Conservation (phyloP, 345 rosid species). For the Rubroshorea leprosula region DNA sequence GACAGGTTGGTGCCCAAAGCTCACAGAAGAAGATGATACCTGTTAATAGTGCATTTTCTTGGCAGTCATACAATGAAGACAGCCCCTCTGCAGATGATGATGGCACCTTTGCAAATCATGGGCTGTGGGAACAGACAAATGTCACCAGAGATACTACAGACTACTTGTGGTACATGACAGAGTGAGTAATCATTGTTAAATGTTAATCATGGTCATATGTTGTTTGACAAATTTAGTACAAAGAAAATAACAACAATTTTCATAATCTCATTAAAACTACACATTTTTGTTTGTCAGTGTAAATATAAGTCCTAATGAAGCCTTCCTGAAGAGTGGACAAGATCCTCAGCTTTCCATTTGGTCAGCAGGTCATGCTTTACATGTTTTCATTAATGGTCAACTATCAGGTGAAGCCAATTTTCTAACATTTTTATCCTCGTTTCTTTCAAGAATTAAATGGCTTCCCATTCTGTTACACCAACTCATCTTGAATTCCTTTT, state of each 20-base stretch:
- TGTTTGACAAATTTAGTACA: not conserved
- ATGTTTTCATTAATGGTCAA: slow-evolving; percentile 78
- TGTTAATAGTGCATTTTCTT: slow-evolving; percentile 38
- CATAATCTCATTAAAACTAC: slow-evolving; percentile 3
- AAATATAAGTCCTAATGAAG: slow-evolving; percentile 41
- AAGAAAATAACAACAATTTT: not conserved
- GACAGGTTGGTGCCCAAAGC: slow-evolving; percentile 61
- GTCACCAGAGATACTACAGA: slow-evolving; percentile 76
- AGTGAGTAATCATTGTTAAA: slow-evolving; percentile 41
- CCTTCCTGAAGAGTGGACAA: slow-evolving; percentile 47
- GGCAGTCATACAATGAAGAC: slow-evolving; percentile 74
- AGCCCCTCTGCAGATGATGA: slow-evolving; percentile 43
- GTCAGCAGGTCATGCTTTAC: slow-evolving; percentile 96
- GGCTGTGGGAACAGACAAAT: slow-evolving; percentile 74
- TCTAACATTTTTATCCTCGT: not conserved
- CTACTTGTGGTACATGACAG: slow-evolving; percentile 92
- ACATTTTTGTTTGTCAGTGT: slow-evolving; percentile 26
- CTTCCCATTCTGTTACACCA: not conserved
- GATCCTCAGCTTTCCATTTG: slow-evolving; percentile 55
- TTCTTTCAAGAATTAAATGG: not conserved
- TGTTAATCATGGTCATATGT: slow-evolving; percentile 2
- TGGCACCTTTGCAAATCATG: slow-evolving; percentile 38
- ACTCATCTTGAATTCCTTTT: not conserved
- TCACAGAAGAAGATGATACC: slow-evolving; percentile 59
- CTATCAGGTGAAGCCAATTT: slow-evolving; percentile 45